Base-by-base conservation (phyloP, 331 rosid species). In the Arachis monticola region DNA sequence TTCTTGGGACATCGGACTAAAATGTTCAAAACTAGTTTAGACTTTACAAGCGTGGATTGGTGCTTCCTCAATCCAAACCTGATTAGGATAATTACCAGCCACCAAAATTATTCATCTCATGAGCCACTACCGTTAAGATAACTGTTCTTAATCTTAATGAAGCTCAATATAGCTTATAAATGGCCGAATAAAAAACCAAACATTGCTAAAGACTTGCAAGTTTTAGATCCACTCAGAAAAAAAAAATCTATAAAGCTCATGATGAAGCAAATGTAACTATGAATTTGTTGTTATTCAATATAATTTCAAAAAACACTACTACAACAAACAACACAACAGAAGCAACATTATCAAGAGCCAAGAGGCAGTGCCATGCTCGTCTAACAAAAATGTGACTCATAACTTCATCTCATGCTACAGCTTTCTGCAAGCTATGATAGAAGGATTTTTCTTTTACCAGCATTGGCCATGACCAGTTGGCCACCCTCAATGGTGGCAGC, bases 401-500 rank as follows among this genome's bases (percentile, higher is more conserved):
- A 47, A 66, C 66, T 60, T 70, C 27, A 17, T 75, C 77, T 69
- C 77, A 40, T 60, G 65, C 53, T 76, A 67, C 82, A 76, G 72
- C 56, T 67, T 76, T 69, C 79, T 47, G 63, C 77, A 13, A 52
- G 70, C 64, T 40, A 59, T 50, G 44, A 76, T 51, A 41, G 30
- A 76, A 55, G 67, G 42, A 61, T 72, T 9, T 50, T 17, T 72
- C 22, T 9, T 50, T 6, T 45, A 48, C 48, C 73, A 9, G 52
- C 73, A 44, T 27, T 27, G 30, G 30, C 30, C 30, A 27, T 27
- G 30, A 27, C 30, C 30, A 27, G 30, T 38, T 48, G 58, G 57
- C 56, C 74, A 82, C 69, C 61, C 1, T 17, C n/a, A 32, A 62
- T 9, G 62, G 32, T 42, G 50, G 35, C 53, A 66, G 5, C 40